Evolutionary conservation across 2,329 filamentous ascomycete genomes (phyloP).

Genomic region (Xylariaceae sp.): DNA sequence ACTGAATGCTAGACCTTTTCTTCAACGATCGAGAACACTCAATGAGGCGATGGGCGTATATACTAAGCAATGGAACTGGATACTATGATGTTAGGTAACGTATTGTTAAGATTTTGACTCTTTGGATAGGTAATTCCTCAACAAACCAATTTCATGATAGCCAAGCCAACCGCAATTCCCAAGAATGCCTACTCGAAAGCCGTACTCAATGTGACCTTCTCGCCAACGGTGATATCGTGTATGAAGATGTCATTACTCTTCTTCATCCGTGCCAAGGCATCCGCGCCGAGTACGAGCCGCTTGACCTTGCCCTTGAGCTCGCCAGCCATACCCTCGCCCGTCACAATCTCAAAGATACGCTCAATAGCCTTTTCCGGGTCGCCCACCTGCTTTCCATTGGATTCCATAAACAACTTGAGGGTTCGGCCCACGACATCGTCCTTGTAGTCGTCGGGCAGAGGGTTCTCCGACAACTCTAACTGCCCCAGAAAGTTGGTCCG

Average conservation of each 20-base stretch:
- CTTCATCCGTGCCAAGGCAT: conserved; percentile 27
- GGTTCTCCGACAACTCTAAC: conserved; percentile 10
- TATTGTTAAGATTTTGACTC: no score
- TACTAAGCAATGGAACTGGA: no score
- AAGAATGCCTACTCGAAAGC: conserved; percentile 9
- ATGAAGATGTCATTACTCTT: conserved; percentile 22
- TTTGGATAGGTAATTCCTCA: no score
- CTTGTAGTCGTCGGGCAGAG: conserved; percentile 25
- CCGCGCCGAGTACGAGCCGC: conserved; percentile 37
- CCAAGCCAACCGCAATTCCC: neutral
- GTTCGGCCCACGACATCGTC: conserved; percentile 16
- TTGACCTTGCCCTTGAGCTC: conserved; percentile 33
- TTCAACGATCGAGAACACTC: no score
- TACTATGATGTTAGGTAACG: no score
- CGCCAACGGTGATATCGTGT: conserved; percentile 21
- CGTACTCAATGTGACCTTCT: conserved; percentile 25
- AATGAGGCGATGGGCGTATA: no score
- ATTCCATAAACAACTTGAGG: conserved; percentile 16
- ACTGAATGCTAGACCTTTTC: no score
- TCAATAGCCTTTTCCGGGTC: conserved; percentile 36
- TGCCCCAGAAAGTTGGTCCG: conserved; percentile 39
- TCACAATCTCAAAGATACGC: conserved; percentile 38
- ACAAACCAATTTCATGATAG: no score
- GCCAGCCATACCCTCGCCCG: conserved; percentile 33
- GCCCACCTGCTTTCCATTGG: conserved; percentile 28